Conservation (phyloP, 2,329 filamentous ascomycete species). For the Talaromyces sp. region DNA sequence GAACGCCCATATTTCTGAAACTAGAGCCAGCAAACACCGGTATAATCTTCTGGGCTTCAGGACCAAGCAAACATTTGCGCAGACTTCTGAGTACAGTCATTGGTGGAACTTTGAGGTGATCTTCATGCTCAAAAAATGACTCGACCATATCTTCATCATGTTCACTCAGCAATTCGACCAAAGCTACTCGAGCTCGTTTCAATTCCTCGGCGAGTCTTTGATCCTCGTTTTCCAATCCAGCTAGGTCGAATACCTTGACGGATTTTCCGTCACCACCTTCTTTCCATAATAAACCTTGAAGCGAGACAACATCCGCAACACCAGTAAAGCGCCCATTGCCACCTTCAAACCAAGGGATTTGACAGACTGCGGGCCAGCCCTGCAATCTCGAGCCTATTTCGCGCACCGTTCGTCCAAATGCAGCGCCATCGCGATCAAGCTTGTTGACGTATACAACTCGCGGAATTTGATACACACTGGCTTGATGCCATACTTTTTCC, state of each 20-base stretch:
- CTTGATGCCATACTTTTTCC: conserved; percentile 92
- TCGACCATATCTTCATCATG: conserved; percentile 85
- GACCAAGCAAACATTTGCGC: conserved; percentile 67
- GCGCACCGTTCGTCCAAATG: conserved; percentile 79
- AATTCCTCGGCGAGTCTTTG: conserved; percentile 62
- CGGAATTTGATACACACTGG: conserved; percentile 80
- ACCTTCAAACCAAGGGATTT: conserved; percentile 88
- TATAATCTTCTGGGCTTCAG: conserved; percentile 63
- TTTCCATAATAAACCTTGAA: conserved; percentile 73
- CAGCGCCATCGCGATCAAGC: conserved; percentile 76
- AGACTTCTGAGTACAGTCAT: conserved; percentile 70
- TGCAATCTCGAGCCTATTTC: conserved; percentile 78
- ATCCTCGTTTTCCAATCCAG: conserved; percentile 54
- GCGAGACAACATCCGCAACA: conserved; percentile 77
- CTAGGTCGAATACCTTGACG: conserved; percentile 56
- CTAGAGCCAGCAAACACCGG: conserved; percentile 90
- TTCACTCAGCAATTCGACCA: conserved; percentile 83
- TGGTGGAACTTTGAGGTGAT: conserved; percentile 66
- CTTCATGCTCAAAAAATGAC: conserved; percentile 73
- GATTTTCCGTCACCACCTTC: conserved; percentile 64
- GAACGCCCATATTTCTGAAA: conserved; percentile 90
- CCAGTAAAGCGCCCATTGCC: conserved; percentile 74
- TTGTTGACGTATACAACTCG: conserved; percentile 82
- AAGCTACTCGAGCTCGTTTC: conserved; percentile 68
- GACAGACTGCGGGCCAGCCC: conserved; percentile 86